Base-by-base conservation (phyloP, 805 yeast genomes). In the Yamadazyma olivae region DNA sequence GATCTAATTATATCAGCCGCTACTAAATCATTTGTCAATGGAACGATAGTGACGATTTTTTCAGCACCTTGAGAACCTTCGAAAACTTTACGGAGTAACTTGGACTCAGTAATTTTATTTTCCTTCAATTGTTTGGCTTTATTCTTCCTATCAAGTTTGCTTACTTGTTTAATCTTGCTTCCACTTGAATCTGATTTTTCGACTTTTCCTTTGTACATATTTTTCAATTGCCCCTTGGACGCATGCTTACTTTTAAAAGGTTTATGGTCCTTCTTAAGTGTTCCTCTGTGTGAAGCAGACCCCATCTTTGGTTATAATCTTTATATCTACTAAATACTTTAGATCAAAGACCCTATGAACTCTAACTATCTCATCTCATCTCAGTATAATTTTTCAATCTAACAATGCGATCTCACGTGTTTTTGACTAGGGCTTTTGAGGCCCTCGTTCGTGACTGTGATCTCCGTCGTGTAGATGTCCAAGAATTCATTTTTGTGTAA, bases 221-320 rank as follows among this genome's bases (percentile, higher is more conserved):
- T 85, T 56, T 89, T 95, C 51, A 91, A 60, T 23, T 89, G 77
- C 41, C 96, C 84, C 56, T 93, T 93, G 10, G 95, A 77, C 15
- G 96, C 77, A 68, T 93, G 99, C 56, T 81, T 84, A 2, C 95
- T 77, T 57, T 93, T 95, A 73, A 88, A 95, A 7, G 90, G 75
- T 65, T 93, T 93, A 53, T 91, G 95, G 32, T 80, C 80, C 54
- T 81, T 81, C 61, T 88, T 91, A 30, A 86, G 64, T 3, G 95
- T 79, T 9, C 91, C 72, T 56, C 98, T 76, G 57, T 93, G 98
- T 6, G 88, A 77, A 58, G 82, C 84, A 21, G 67, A 64, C 19
- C 30, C 20, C 20, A 16, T 15, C 30, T 15, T 27, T 17, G n/a
- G n/a, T n/a, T n/a, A n/a, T n/a, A n/a, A n/a, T n/a, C n/a, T n/a